phyloP scores from a whole-genome alignment of 2,329 filamentous ascomycete genomes.

The Scytalidium sp. region DNA sequence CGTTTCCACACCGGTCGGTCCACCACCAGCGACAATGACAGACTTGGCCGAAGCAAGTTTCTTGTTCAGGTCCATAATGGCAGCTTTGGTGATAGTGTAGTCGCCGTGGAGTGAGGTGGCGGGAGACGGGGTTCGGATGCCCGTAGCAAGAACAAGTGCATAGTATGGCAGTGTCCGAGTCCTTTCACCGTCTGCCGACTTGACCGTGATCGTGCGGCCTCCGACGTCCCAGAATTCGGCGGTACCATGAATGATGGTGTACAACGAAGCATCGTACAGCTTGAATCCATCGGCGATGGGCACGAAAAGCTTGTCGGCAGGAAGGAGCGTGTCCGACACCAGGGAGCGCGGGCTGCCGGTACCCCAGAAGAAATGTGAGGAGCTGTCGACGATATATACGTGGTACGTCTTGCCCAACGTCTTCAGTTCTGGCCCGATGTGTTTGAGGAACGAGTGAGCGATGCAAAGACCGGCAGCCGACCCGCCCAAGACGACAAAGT shows the following conservation, averaged over 20 bases:
- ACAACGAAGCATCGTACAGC: slow-evolving; percentile 42
- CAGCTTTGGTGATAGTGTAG: slow-evolving; percentile 22
- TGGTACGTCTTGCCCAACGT: slow-evolving; percentile 34
- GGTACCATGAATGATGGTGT: slow-evolving; percentile 48
- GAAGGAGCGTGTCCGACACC: slow-evolving; percentile 43
- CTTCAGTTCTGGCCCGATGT: background rate
- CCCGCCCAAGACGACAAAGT: background rate
- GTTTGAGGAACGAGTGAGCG: background rate
- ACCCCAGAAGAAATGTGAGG: slow-evolving; percentile 49
- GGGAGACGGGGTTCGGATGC: slow-evolving; percentile 38
- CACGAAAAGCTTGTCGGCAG: slow-evolving; percentile 43
- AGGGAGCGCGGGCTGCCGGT: slow-evolving; percentile 51
- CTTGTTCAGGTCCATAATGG: slow-evolving; percentile 25
- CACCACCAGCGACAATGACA: slow-evolving; percentile 26
- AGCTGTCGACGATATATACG: slow-evolving; percentile 51
- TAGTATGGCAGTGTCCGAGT: slow-evolving; percentile 40
- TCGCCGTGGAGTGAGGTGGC: slow-evolving; percentile 43
- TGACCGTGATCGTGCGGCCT: slow-evolving; percentile 40
- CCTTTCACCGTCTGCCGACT: background rate
- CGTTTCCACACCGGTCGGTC: slow-evolving; percentile 27
- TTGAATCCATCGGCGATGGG: slow-evolving; percentile 48
- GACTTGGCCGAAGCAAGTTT: slow-evolving; percentile 22
- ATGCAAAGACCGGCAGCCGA: background rate
- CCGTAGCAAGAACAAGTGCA: slow-evolving; percentile 50
- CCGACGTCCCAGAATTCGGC: slow-evolving; percentile 44